phyloP scores from a whole-genome alignment of 345 rosid genomes.

The Hibiscus syriacus region DNA sequence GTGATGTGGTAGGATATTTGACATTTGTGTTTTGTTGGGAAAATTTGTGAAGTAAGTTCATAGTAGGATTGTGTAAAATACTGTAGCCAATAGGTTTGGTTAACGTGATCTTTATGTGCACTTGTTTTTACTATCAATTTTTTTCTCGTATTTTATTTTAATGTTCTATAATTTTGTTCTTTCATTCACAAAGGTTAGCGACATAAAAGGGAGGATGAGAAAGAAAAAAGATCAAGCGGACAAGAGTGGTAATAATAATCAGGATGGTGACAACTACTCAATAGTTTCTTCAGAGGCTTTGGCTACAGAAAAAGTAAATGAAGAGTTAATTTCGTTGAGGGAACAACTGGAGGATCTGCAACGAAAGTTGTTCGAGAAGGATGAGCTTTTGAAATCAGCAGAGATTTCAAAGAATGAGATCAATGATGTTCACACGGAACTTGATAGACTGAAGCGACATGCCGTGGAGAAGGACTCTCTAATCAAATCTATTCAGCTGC shows the following conservation, averaged over 20 bases:
- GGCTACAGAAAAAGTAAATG: slow-evolving; percentile 46
- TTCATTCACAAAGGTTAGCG: slow-evolving; percentile 30
- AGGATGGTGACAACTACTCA: slow-evolving; percentile 44
- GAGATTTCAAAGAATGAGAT: slow-evolving; percentile 51
- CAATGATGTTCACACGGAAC: slow-evolving; percentile 35
- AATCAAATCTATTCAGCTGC: slow-evolving; percentile 59
- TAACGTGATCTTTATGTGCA: neutral
- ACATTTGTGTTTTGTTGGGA: neutral
- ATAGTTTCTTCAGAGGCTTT: slow-evolving; percentile 38
- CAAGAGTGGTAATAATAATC: slow-evolving; percentile 26
- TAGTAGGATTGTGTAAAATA: neutral
- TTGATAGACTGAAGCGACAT: slow-evolving; percentile 50
- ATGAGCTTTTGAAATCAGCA: slow-evolving; percentile 67
- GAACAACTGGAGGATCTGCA: slow-evolving; percentile 75
- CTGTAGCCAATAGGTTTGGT: neutral
- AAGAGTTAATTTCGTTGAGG: slow-evolving; percentile 53
- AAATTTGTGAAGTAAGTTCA: neutral
- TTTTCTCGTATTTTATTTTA: neutral
- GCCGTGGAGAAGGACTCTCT: slow-evolving; percentile 60
- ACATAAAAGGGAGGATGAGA: slow-evolving; percentile 60
- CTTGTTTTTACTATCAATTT: neutral
- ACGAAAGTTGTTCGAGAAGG: slow-evolving; percentile 62
- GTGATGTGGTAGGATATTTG: neutral
- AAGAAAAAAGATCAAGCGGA: slow-evolving; percentile 61
- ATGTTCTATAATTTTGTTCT: neutral